phyloP scores from a whole-genome alignment of 768 basidiomycete genomes.

The Trametes cinnabarina region DNA sequence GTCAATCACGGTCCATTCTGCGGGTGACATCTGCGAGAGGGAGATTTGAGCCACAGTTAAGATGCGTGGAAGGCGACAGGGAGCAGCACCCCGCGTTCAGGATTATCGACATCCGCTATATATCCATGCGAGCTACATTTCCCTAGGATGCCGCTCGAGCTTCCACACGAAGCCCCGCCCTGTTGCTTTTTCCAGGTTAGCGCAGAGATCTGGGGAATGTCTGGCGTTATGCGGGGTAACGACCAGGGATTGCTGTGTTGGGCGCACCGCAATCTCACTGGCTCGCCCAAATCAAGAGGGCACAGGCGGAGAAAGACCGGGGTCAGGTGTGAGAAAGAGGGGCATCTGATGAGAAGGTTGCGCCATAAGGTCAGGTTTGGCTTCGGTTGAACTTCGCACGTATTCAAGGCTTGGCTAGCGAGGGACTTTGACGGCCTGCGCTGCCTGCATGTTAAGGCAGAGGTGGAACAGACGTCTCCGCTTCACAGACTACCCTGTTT shows the following conservation, averaged over 20 bases:
- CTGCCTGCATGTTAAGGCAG: background rate
- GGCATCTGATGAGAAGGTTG: conserved; percentile 4
- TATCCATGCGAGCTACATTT: conserved; percentile 6
- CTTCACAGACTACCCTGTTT: too few species aligned
- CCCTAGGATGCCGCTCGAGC: background rate
- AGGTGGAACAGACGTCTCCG: too few species aligned
- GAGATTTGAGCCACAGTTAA: background rate
- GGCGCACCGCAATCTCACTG: background rate
- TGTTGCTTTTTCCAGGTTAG: conserved; percentile 9
- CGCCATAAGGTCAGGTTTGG: background rate
- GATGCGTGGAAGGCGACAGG: background rate
- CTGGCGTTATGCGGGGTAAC: conserved; percentile 28
- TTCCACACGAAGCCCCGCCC: background rate
- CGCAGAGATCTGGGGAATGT: conserved; percentile 13
- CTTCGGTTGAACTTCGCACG: conserved; percentile 13
- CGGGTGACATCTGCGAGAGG: conserved; percentile 29
- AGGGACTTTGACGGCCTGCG: background rate
- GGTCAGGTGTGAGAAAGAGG: background rate
- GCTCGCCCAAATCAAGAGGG: background rate
- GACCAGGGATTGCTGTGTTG: background rate
- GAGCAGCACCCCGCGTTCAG: conserved; percentile 2
- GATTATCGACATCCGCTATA: conserved; percentile 6
- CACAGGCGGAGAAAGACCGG: conserved; percentile 15
- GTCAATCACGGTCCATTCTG: conserved; percentile 55
- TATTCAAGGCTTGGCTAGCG: background rate